Evolutionary conservation across 2,329 filamentous ascomycete species (phyloP).

Genomic region (Thermoascus crustaceus): DNA sequence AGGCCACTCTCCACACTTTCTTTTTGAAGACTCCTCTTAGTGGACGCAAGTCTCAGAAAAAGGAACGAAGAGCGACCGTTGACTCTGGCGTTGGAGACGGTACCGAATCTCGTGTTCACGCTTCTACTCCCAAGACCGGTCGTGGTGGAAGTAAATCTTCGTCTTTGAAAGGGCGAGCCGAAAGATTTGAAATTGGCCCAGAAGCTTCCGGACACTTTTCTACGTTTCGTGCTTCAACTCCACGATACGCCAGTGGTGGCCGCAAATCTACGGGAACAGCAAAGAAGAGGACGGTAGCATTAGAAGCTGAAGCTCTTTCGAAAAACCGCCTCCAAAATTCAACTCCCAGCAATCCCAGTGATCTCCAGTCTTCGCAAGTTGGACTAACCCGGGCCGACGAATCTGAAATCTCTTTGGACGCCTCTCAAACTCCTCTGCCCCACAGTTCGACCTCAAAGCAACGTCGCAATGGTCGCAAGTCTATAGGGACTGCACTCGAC

Average conservation of each 20-base stretch:
- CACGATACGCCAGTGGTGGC: background rate
- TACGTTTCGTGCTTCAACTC: background rate
- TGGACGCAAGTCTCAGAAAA: background rate
- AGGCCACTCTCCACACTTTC: background rate
- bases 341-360: background rate
- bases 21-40: background rate
- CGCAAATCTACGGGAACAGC: background rate
- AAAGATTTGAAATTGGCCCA: too few species aligned
- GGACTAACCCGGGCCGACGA: background rate
- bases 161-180: background rate
- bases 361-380: background rate
- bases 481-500: background rate
- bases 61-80: background rate
- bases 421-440: background rate
- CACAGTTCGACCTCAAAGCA: background rate
- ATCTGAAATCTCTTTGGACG: background rate
- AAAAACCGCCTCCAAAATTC: background rate
- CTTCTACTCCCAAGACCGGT: background rate
- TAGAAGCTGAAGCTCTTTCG: constrained; percentile 3
- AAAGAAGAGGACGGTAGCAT: background rate
- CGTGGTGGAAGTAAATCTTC: background rate
- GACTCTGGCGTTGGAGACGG: background rate
- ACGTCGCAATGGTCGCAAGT: background rate
- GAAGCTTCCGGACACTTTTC: too few species aligned
- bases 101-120: background rate